Evolutionary conservation across 1,284 basidiomycete genomes (phyloP).

Genomic region (Ganoderma leucocontextum): DNA sequence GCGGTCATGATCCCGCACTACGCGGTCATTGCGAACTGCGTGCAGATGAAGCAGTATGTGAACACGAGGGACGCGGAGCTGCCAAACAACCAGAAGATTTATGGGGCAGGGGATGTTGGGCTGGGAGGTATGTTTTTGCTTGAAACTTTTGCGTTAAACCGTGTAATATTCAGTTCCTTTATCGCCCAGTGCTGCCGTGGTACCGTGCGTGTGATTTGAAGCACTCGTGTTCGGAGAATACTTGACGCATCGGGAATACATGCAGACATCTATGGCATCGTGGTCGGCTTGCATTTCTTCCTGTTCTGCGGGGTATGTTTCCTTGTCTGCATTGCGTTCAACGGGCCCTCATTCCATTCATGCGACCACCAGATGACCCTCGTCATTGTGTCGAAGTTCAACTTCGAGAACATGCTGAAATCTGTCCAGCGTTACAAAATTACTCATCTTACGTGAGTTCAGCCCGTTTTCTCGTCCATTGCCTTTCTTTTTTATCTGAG

Average conservation of each 20-base stretch:
- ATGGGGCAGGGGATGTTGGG: constrained; percentile 61
- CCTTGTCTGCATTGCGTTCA: neutral
- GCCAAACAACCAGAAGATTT: constrained; percentile 44
- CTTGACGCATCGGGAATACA: neutral
- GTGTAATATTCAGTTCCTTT: neutral
- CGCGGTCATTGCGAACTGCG: constrained; percentile 70
- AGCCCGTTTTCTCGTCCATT: constrained; percentile 13
- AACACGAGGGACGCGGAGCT: constrained; percentile 35
- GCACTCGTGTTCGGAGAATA: neutral
- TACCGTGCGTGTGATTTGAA: constrained; percentile 39
- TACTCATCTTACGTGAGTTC: constrained; percentile 62
- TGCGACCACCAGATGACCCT: constrained; percentile 42
- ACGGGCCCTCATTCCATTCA: neutral
- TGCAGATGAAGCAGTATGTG: constrained; percentile 65
- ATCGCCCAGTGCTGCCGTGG: constrained; percentile 44
- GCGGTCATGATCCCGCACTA: constrained; percentile 43
- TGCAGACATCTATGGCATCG: constrained; percentile 76
- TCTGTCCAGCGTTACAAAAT: constrained; percentile 73
- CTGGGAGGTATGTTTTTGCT: constrained; percentile 42
- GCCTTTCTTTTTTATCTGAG: neutral
- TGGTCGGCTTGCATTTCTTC: constrained; percentile 68
- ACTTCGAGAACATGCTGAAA: constrained; percentile 68
- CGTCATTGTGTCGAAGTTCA: constrained; percentile 78
- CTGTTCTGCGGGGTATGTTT: constrained; percentile 60
- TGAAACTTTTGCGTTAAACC: neutral